Conservation (phyloP, 176 grass and related monocot genomes). For the Elymus sibiricus region DNA sequence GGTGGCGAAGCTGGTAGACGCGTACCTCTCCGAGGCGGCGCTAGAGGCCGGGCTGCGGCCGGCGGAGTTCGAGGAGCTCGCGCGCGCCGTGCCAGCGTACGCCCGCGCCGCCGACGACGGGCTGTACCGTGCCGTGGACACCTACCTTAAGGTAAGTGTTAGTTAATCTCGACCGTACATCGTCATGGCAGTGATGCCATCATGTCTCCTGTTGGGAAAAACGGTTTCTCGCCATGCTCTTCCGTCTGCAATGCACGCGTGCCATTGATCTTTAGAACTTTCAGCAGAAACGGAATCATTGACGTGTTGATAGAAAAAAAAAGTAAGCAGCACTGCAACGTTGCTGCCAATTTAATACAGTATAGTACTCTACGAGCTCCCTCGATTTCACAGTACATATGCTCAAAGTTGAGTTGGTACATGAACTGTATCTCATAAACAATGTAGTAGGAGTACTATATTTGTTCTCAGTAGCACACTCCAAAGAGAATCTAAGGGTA, state of each 20-base stretch:
- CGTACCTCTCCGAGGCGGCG: conserved; percentile 77
- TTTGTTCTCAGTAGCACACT: too few species aligned
- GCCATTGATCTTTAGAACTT: not conserved
- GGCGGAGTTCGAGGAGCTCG: conserved; percentile 78
- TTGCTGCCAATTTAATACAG: not conserved
- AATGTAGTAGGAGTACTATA: too few species aligned
- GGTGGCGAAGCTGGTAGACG: conserved; percentile 81
- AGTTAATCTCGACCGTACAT: conserved; percentile 13
- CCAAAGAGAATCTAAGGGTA: too few species aligned
- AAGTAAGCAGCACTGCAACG: not conserved
- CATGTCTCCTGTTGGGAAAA: too few species aligned
- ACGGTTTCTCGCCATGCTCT: not conserved
- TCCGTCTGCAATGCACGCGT: not conserved
- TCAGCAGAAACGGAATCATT: not conserved
- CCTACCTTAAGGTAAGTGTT: conserved; percentile 79
- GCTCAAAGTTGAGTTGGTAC: not conserved
- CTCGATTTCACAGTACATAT: not conserved
- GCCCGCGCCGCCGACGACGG: conserved; percentile 68
- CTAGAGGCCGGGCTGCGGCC: conserved; percentile 62
- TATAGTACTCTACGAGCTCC: not conserved
- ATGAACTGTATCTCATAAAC: not conserved
- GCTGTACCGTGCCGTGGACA: conserved; percentile 89
- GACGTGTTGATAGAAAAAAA: not conserved
- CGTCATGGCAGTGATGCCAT: not conserved
- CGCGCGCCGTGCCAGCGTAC: conserved; percentile 51